Evolutionary conservation across 768 basidiomycete species (phyloP).

Genomic region (Gymnopilus dilepis): DNA sequence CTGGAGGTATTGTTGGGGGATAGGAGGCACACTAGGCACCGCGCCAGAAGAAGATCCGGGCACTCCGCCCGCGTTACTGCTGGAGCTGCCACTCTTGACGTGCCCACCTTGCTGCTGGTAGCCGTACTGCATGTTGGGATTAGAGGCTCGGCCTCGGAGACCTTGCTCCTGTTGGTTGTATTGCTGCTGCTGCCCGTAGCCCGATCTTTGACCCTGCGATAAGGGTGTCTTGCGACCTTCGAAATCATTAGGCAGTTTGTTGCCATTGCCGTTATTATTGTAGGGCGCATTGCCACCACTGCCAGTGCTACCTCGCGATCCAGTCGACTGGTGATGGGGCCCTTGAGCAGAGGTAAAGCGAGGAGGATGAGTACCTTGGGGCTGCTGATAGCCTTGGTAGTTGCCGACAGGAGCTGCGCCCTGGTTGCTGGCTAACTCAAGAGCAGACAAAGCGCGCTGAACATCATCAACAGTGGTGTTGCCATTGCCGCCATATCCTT

Average conservation of each 20-base stretch:
- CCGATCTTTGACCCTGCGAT: slow-evolving; percentile 46
- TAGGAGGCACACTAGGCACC: slow-evolving; percentile 72
- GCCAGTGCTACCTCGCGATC: slow-evolving; percentile 37
- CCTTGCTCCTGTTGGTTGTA: slow-evolving; percentile 44
- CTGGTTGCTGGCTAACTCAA: slow-evolving; percentile 60
- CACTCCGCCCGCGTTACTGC: slow-evolving; percentile 33
- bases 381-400: slow-evolving; percentile 41
- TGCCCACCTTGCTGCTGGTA: slow-evolving; percentile 55
- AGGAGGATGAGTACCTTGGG: slow-evolving; percentile 66
- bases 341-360: slow-evolving; percentile 64
- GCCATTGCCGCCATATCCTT: slow-evolving; percentile 31
- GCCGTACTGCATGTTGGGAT: slow-evolving; percentile 69
- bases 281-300: slow-evolving; percentile 41
- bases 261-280: slow-evolving; percentile 40
- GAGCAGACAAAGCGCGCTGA: slow-evolving; percentile 69
- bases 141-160: slow-evolving; percentile 62
- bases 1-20: slow-evolving; percentile 76
- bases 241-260: slow-evolving; percentile 63
- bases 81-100: slow-evolving; percentile 38
- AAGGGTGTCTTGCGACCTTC: slow-evolving; percentile 70
- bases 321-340: slow-evolving; percentile 50
- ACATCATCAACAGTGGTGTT: slow-evolving; percentile 71
- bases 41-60: slow-evolving; percentile 32
- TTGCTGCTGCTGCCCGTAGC: slow-evolving; percentile 45
- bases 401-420: slow-evolving; percentile 24